Evolutionary conservation across 2,329 filamentous ascomycete species (phyloP).

Genomic region (Harringtonia aguacate): DNA sequence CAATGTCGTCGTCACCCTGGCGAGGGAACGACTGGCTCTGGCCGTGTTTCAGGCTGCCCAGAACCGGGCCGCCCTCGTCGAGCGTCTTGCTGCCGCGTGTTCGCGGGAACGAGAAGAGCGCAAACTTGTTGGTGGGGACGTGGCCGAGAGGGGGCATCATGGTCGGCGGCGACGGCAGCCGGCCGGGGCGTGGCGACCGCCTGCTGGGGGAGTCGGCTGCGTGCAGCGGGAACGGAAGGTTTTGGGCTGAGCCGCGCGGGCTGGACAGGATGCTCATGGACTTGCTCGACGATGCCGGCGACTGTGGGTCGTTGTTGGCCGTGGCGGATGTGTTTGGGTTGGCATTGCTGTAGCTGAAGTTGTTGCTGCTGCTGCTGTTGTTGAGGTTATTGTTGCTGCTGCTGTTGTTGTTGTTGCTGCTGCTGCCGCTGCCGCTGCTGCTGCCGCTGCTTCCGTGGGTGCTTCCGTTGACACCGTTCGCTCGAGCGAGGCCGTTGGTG

Average conservation of each 20-base stretch:
- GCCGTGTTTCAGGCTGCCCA: slow-evolving; percentile 58
- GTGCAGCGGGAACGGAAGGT: slow-evolving; percentile 43
- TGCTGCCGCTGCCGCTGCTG: slow-evolving; percentile 4
- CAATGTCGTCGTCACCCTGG: slow-evolving; percentile 45
- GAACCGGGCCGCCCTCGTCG: slow-evolving; percentile 49
- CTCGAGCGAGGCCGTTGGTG: neutral
- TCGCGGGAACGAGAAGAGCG: slow-evolving; percentile 49
- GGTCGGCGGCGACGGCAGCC: slow-evolving; percentile 35
- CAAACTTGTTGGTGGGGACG: slow-evolving; percentile 33
- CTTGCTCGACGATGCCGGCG: slow-evolving; percentile 47
- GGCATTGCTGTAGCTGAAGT: neutral
- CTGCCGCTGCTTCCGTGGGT: neutral
- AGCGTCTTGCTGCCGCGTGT: slow-evolving; percentile 50
- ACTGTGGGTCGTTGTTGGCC: slow-evolving; percentile 37
- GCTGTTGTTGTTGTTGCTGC: neutral
- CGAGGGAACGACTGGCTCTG: slow-evolving; percentile 72
- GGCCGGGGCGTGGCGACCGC: slow-evolving; percentile 25
- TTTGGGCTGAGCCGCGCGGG: slow-evolving; percentile 49
- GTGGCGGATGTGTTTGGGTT: neutral
- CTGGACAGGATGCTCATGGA: slow-evolving; percentile 50
- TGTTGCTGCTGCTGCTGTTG: neutral
- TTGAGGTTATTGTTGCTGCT: neutral
- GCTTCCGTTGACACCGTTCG: neutral
- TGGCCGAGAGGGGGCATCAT: too few species aligned
- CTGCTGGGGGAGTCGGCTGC: slow-evolving; percentile 33